Evolutionary conservation across 1,139 yeast genomes (phyloP), one percentile per base, ranked within the genome.

Genomic region (Candida frijolesensis): DNA sequence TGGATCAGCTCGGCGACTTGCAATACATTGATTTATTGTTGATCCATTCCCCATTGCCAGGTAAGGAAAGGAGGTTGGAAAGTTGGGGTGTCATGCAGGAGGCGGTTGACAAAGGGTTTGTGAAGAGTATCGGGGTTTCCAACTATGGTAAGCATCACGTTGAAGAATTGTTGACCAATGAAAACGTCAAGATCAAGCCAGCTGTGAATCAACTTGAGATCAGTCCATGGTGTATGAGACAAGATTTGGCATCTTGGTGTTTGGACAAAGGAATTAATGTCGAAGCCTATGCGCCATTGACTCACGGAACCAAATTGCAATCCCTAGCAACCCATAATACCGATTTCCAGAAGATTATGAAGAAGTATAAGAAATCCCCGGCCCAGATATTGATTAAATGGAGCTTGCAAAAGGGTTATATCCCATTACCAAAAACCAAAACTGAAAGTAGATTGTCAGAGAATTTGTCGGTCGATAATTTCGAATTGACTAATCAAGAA

Each of bases 191-290:
- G 56, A 62, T 76, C 51, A 73, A 71, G 52, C 94, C 92, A 0
- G 85, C 62, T 10, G 80, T 83, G 10, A 82, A 85, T 60, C 87
- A 84, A 63, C 79, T 87, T 54, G 92, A 87, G 65, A 79, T 87
- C 15, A 83, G 88, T 54, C 94, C 92, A 0, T 87, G 91, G 90
- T 73, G 85, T 51, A 85, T 84, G 88, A 74, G 90, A 58, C 71
- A 73, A 39, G 86, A 85, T 38, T 67, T 87, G 49, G 82, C 83
- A 3, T 77, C 79, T 38, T 85, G 70, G 66, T 84, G 87, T 54
- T 66, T 72, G 44, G 44, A 45, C 4, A 58, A 68, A 14, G 63
- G 62, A 15, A 68, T 72, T 25, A 60, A 56, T 6, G 74, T 71
- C 9, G 76, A 72, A 56, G 78, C 78, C 0, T 73, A 67, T 50